A percentile compares a stretch with the other conserved stretches of the same genome.
Conservation (phyloP, 2,329 filamentous ascomycete species). For the Ceratocystis harringtonii region DNA sequence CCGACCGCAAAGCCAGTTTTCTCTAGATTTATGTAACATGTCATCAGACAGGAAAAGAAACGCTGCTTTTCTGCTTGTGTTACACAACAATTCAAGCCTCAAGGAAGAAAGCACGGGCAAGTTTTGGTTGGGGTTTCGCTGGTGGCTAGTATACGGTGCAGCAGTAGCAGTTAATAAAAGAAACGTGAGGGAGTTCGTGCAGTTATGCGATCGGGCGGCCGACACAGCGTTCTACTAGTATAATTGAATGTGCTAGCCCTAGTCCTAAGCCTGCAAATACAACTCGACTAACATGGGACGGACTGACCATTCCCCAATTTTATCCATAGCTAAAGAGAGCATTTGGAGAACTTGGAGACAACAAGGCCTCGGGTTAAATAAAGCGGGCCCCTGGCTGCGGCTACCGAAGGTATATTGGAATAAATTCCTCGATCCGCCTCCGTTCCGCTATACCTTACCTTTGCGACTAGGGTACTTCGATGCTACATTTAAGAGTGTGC, state of each 20-base stretch:
- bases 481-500: too few relatives aligned
- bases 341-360: not conserved
- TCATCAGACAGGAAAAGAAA: not conserved
- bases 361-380: not conserved
- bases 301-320: not conserved
- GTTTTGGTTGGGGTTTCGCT: too few relatives aligned
- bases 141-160: too few relatives aligned
- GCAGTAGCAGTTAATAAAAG: too few relatives aligned
- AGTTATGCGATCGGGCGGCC: too few relatives aligned
- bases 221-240: too few relatives aligned
- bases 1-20: not conserved
- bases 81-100: not conserved
- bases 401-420: not conserved
- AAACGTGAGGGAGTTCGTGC: too few relatives aligned
- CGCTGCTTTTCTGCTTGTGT: not conserved
- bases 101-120: not conserved
- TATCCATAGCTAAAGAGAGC: not conserved
- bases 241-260: too few relatives aligned
- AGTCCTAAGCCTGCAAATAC: too few relatives aligned
- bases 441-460: too few relatives aligned
- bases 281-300: too few relatives aligned
- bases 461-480: too few relatives aligned
- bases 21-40: not conserved
- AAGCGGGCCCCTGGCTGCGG: not conserved
- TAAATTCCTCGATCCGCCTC: not conserved